These are phyloP conservation scores for Naganishia kalamii DNA, from an alignment of 768 basidiomycete species.

Conservation along the genomic window DNA sequence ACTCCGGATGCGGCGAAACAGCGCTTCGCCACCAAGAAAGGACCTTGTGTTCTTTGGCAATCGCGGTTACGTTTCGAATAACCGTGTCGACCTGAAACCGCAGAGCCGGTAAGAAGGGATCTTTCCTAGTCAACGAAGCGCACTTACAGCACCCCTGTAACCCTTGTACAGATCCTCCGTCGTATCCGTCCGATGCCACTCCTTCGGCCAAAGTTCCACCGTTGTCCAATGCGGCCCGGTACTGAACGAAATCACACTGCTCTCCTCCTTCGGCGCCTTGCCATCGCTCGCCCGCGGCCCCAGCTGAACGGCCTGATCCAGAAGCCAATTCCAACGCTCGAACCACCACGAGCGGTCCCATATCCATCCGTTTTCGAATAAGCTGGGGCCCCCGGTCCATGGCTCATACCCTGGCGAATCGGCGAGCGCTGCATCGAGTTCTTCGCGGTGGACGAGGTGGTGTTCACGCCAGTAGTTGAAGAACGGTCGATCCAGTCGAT, in stretches of 20 bases:
- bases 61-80: background rate
- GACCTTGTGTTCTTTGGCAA: background rate
- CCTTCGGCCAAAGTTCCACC: background rate
- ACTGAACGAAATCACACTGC: slow-evolving; percentile 11
- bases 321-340: background rate
- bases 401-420: background rate
- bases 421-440: background rate
- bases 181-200: too few relatives aligned
- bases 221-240: slow-evolving; percentile 19
- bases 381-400: background rate
- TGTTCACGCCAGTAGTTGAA: slow-evolving; percentile 13
- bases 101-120: background rate
- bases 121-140: background rate
- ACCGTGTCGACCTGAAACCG: background rate
- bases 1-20: slow-evolving; percentile 3
- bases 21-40: slow-evolving; percentile 13
- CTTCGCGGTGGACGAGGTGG: slow-evolving; percentile 2
- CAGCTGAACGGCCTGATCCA: background rate
- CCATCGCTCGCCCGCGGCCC: background rate
- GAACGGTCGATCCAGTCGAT: background rate
- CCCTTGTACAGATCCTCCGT: too few relatives aligned
- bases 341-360: slow-evolving; percentile 2
- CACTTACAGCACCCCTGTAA: too few relatives aligned
- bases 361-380: background rate
- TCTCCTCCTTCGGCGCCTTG: slow-evolving; percentile 6